A percentile compares a stretch with the other conserved stretches of the same genome.
Conservation (phyloP, 768 basidiomycete species). For the Holtermanniella nyarrowii region DNA sequence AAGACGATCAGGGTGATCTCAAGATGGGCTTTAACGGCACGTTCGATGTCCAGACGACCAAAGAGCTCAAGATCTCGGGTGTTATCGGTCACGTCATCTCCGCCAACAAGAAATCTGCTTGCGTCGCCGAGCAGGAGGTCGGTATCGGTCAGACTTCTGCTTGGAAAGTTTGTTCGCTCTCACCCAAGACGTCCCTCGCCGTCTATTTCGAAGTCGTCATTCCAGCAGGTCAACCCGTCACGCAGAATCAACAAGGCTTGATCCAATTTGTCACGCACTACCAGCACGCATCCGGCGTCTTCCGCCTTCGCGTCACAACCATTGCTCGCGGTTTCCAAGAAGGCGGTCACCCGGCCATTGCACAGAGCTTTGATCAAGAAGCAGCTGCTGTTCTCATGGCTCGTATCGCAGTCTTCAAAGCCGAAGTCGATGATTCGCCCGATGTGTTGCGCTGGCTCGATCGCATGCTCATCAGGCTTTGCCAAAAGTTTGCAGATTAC, state of each 20-base stretch:
- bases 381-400: slow-evolving; percentile 97
- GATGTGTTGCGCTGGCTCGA: slow-evolving; percentile 96
- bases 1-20: slow-evolving; percentile 82
- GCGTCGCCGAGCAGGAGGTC: slow-evolving; percentile 97
- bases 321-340: slow-evolving; percentile 96
- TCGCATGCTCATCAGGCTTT: slow-evolving; percentile 93
- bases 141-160: slow-evolving; percentile 97
- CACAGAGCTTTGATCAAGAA: slow-evolving; percentile 93
- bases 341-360: slow-evolving; percentile 86
- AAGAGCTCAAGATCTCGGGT: slow-evolving; percentile 96
- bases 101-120: slow-evolving; percentile 88
- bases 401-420: slow-evolving; percentile 96
- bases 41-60: slow-evolving; percentile 96
- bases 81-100: slow-evolving; percentile 96
- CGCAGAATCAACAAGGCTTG: slow-evolving; percentile 72
- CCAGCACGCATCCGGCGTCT: slow-evolving; percentile 92
- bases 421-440: slow-evolving; percentile 94
- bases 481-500: slow-evolving; percentile 99
- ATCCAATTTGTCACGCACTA: slow-evolving; percentile 99
- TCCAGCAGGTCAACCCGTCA: slow-evolving; percentile 84
- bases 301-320: slow-evolving; percentile 91
- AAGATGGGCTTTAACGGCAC: slow-evolving; percentile 99
- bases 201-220: slow-evolving; percentile 99
- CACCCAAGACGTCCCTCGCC: slow-evolving; percentile 72
- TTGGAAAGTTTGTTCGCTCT: slow-evolving; percentile 91